These are phyloP conservation scores for Turritis glabra DNA, from an alignment of 345 rosid genomes.

Conservation along the genomic window DNA sequence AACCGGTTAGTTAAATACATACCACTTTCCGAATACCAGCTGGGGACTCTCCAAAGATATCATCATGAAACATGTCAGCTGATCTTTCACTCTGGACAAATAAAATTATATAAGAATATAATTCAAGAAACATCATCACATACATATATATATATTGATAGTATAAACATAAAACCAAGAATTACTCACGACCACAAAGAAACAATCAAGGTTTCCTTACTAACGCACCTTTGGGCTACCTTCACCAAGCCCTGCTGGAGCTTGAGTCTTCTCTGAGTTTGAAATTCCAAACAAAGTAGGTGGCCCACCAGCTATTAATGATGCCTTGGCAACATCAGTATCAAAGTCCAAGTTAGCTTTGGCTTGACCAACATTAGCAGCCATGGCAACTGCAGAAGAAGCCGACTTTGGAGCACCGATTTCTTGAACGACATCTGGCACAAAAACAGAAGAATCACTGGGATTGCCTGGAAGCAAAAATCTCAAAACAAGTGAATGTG, in stretches of 20 bases:
- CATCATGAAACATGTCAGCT: slow-evolving; percentile 78
- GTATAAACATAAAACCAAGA: slow-evolving; percentile 23
- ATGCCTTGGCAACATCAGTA: slow-evolving; percentile 46
- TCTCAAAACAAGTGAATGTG: slow-evolving; percentile 24
- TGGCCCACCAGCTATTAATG: no score
- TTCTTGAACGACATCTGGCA: slow-evolving; percentile 29
- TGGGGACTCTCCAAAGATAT: slow-evolving; percentile 97
- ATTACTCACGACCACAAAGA: slow-evolving; percentile 35
- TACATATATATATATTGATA: neutral
- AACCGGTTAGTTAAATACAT: slow-evolving; percentile 23
- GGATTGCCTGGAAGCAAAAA: slow-evolving; percentile 33
- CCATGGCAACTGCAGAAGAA: slow-evolving; percentile 21
- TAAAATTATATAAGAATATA: slow-evolving; percentile 6
- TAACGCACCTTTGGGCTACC: slow-evolving; percentile 89
- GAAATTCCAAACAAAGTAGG: no score
- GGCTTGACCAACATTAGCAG: slow-evolving; percentile 24
- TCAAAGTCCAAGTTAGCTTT: slow-evolving; percentile 11
- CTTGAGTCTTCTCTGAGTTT: no score
- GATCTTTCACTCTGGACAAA: slow-evolving; percentile 84
- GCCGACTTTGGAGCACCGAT: slow-evolving; percentile 7
- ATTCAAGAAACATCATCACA: slow-evolving; percentile 22
- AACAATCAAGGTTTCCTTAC: slow-evolving; percentile 26
- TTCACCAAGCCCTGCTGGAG: slow-evolving; percentile 83
- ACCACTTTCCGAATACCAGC: slow-evolving; percentile 68
- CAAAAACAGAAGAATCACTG: slow-evolving; percentile 31